Evolutionary conservation across 371 early-diverging fungal genomes (phyloP).

Genomic region (Mucor indicus): DNA sequence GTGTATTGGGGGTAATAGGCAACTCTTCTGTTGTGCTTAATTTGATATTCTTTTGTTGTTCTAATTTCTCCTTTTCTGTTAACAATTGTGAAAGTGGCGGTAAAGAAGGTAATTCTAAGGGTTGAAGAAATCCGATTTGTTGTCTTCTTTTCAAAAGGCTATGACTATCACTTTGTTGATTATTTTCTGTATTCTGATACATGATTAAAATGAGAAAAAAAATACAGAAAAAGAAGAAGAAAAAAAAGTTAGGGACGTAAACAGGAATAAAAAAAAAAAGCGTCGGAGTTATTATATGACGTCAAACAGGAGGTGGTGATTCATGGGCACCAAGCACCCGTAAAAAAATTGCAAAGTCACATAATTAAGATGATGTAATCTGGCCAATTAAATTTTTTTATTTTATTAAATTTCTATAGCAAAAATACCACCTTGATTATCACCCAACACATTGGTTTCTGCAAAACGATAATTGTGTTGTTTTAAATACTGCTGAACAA

Average conservation of each 20-base stretch:
- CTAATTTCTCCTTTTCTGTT: slow-evolving; percentile 2
- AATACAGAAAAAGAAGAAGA: neutral
- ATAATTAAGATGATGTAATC: too few relatives aligned
- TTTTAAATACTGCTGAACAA: slow-evolving; percentile 29
- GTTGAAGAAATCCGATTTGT: slow-evolving; percentile 31
- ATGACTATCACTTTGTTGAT: neutral
- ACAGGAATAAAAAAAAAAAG: neutral
- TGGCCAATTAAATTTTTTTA: neutral
- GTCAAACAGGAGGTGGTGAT: too few relatives aligned
- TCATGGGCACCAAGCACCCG: too few relatives aligned
- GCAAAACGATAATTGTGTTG: slow-evolving; percentile 37
- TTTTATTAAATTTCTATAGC: slow-evolving; percentile 28
- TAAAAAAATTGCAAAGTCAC: too few relatives aligned
- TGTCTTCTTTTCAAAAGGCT: slow-evolving; percentile 34
- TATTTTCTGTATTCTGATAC: neutral
- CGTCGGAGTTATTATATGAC: neutral
- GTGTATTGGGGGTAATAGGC: neutral
- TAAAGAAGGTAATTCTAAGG: slow-evolving; percentile 28
- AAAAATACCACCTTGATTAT: slow-evolving; percentile 45
- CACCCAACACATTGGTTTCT: slow-evolving; percentile 42
- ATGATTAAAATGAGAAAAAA: neutral
- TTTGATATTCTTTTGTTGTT: slow-evolving; percentile 2
- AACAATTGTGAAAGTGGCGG: slow-evolving; percentile 36
- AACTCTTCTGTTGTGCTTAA: neutral
- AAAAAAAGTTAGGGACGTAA: neutral